Percentiles rank a stretch among this genome's conserved stretches.
phyloP scores from a whole-genome alignment of 768 basidiomycete genomes.

The Mycena latifolia region DNA sequence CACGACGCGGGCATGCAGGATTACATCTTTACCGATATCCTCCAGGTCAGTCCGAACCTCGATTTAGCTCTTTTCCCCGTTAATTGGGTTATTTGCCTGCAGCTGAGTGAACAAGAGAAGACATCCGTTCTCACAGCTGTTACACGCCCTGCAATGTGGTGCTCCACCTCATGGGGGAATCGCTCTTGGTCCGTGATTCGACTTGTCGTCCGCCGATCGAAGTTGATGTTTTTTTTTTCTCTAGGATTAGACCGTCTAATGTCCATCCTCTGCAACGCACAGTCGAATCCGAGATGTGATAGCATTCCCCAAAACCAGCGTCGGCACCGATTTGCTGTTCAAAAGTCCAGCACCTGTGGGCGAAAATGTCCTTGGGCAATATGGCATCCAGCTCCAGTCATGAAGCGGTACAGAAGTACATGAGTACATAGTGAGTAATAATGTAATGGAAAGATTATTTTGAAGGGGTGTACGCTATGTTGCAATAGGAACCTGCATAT shows the following conservation, averaged over 20 bases:
- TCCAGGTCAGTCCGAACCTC: conserved; percentile 68
- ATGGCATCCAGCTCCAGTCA: conserved; percentile 64
- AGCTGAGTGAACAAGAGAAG: conserved; percentile 83
- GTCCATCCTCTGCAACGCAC: conserved; percentile 88
- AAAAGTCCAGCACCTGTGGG: conserved; percentile 81
- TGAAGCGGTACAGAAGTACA: conserved; percentile 38
- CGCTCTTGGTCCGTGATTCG: conserved; percentile 73
- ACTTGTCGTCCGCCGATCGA: conserved; percentile 3
- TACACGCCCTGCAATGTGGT: conserved; percentile 89
- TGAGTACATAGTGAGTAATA: conserved; percentile 31
- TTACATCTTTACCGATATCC: conserved; percentile 78
- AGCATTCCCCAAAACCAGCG: conserved; percentile 93
- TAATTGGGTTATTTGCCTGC: conserved; percentile 23
- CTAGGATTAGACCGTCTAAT: conserved; percentile 94
- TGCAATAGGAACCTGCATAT: conserved; percentile 39
- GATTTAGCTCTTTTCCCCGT: conserved; percentile 17
- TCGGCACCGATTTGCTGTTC: conserved; percentile 89
- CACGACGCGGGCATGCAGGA: conserved; percentile 93
- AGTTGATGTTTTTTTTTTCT: conserved; percentile 34
- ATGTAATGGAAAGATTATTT: conserved; percentile 24
- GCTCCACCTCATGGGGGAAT: conserved; percentile 97
- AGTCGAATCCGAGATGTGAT: conserved; percentile 96
- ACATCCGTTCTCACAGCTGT: conserved; percentile 84
- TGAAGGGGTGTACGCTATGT: conserved; percentile 29
- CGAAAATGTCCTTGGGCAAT: conserved; percentile 68